Percentiles rank a stretch among this genome's conserved stretches.
Conservation (phyloP, 805 yeast species). For the Suhomyces kilbournensis region DNA sequence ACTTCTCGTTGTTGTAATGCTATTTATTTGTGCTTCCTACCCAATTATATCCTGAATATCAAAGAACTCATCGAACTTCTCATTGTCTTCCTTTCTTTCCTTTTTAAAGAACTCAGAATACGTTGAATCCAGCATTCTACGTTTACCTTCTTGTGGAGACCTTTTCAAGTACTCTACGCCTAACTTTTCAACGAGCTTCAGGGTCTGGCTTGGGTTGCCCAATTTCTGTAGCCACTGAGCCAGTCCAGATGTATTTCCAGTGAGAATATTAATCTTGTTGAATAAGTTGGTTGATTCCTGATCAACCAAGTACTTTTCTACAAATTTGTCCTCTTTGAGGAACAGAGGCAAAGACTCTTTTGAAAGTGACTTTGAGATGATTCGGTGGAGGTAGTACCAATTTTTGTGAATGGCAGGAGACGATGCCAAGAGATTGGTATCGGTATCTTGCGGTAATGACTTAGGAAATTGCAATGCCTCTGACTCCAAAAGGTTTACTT, state of each 20-base stretch:
- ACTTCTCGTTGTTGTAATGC: too few relatives aligned
- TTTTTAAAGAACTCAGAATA: slow-evolving; percentile 3
- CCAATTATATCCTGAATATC: slow-evolving; percentile 13
- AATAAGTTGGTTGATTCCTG: slow-evolving; percentile 26
- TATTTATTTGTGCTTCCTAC: not conserved
- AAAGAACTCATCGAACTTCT: slow-evolving; percentile 11
- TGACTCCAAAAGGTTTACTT: slow-evolving; percentile 13
- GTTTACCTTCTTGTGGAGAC: slow-evolving; percentile 13
- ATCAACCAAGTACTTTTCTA: slow-evolving; percentile 19
- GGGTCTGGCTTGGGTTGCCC: slow-evolving; percentile 11
- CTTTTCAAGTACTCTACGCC: slow-evolving; percentile 21
- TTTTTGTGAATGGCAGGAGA: slow-evolving; percentile 33
- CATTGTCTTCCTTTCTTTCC: not conserved
- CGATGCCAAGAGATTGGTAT: slow-evolving; percentile 20
- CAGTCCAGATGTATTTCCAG: slow-evolving; percentile 12
- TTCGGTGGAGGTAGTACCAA: slow-evolving; percentile 21
- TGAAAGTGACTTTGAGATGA: slow-evolving; percentile 20
- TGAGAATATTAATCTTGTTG: slow-evolving; percentile 28
- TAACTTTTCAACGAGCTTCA: slow-evolving; percentile 22
- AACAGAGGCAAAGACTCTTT: slow-evolving; percentile 17
- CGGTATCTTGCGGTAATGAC: slow-evolving; percentile 4
- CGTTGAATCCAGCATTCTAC: slow-evolving; percentile 5
- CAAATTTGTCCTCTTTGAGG: slow-evolving; percentile 22
- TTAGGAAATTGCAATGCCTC: slow-evolving; percentile 18
- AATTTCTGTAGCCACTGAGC: slow-evolving; percentile 17